Evolutionary conservation across 805 yeast species (phyloP).

Genomic region (Lipomyces mesembrius): DNA sequence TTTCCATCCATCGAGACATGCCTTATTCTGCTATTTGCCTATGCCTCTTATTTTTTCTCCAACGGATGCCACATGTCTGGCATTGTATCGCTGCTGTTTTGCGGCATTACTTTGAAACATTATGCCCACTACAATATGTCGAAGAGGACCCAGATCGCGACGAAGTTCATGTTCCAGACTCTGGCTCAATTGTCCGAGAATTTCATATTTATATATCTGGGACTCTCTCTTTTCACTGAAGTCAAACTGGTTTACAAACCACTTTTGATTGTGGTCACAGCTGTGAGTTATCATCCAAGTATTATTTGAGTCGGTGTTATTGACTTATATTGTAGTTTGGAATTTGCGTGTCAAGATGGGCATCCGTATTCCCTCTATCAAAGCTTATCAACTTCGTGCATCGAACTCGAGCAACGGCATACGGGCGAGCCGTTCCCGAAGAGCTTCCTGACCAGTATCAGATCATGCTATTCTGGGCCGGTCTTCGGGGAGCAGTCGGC

Average conservation of each 20-base stretch:
- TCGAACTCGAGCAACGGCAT: conserved; percentile 58
- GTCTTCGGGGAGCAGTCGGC: conserved; percentile 98
- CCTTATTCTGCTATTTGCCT: conserved; percentile 84
- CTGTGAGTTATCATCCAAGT: conserved; percentile 47
- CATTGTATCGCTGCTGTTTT: conserved; percentile 71
- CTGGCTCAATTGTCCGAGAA: conserved; percentile 95
- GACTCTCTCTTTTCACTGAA: conserved; percentile 92
- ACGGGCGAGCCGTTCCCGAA: conserved; percentile 57
- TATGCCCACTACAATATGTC: conserved; percentile 98
- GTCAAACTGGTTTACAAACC: conserved; percentile 96
- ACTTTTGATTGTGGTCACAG: conserved; percentile 83
- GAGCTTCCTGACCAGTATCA: conserved; percentile 95
- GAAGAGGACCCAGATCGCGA: conserved; percentile 92
- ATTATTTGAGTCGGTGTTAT: too few relatives aligned
- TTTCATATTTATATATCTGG: conserved; percentile 93
- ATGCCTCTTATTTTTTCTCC: conserved; percentile 95
- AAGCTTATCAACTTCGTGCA: conserved; percentile 79
- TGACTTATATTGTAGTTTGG: conserved; percentile 47
- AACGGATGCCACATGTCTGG: conserved; percentile 97
- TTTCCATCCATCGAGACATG: conserved; percentile 98
- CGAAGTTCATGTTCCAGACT: conserved; percentile 91
- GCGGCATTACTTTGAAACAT: conserved; percentile 96
- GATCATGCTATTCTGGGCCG: conserved; percentile 99
- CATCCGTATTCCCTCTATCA: conserved; percentile 94
- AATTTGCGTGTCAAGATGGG: conserved; percentile 94